Evolutionary conservation across 208 protist genomes (phyloP).

Genomic region (Crithidia sp.): DNA sequence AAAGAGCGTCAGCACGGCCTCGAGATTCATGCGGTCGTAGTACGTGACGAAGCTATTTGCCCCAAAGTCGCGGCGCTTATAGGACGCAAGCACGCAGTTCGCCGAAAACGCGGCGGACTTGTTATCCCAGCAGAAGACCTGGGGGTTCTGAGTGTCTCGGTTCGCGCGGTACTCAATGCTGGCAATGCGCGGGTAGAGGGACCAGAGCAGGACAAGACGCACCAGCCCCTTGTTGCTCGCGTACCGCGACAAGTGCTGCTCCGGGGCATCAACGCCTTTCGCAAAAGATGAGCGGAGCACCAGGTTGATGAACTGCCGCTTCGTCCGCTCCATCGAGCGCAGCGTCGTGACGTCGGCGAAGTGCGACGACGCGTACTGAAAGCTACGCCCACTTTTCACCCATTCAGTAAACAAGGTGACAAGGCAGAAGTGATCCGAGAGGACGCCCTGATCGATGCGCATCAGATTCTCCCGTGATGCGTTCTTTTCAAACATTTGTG

Average conservation of each 20-base stretch:
- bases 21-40: conserved; percentile 83
- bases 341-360: conserved; percentile 80
- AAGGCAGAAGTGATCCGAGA: conserved; percentile 84
- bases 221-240: conserved; percentile 72
- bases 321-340: conserved; percentile 81
- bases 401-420: conserved; percentile 74
- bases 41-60: conserved; percentile 70
- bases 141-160: conserved; percentile 43
- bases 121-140: conserved; percentile 88
- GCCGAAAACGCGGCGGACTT: conserved; percentile 57
- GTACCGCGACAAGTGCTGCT: conserved; percentile 60
- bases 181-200: conserved; percentile 76
- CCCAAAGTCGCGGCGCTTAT: conserved; percentile 51
- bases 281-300: conserved; percentile 74
- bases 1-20: conserved; percentile 78
- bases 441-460: conserved; percentile 55
- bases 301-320: conserved; percentile 74
- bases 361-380: conserved; percentile 63
- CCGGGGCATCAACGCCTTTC: conserved; percentile 47
- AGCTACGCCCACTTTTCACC: conserved; percentile 62
- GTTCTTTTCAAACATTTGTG: conserved; percentile 57
- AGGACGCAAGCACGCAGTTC: conserved; percentile 55
- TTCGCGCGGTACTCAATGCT: conserved; percentile 78
- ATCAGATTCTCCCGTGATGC: conserved; percentile 42
- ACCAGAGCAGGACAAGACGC: conserved; percentile 80